These are phyloP conservation scores for Leptodontidium sp. DNA, from an alignment of 2,329 filamentous ascomycete genomes.

Conservation along the genomic window DNA sequence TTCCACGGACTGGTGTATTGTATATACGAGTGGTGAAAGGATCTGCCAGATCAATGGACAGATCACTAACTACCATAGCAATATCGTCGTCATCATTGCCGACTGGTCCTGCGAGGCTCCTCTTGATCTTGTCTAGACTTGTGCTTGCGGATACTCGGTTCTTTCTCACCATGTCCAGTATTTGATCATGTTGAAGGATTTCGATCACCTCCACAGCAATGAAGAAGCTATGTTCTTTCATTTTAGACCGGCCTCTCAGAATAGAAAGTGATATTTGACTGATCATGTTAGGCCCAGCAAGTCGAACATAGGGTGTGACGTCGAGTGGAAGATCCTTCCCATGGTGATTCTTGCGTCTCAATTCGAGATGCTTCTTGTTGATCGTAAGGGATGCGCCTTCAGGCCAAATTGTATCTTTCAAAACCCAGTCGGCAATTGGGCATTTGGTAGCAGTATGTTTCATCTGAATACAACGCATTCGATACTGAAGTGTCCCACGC, in stretches of 20 bases:
- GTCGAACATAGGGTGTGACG: constrained; percentile 62
- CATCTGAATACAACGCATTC: constrained; percentile 70
- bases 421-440: constrained; percentile 62
- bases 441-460: constrained; percentile 46
- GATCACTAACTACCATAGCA: constrained; percentile 61
- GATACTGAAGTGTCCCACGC: constrained; percentile 67
- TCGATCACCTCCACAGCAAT: constrained; percentile 76
- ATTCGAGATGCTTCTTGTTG: constrained; percentile 65
- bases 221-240: constrained; percentile 57
- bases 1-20: constrained; percentile 74
- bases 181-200: constrained; percentile 55
- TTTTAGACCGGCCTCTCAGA: constrained; percentile 44
- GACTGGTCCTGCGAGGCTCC: constrained; percentile 52
- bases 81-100: constrained; percentile 66
- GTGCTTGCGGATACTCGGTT: constrained; percentile 53
- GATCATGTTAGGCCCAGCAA: constrained; percentile 22
- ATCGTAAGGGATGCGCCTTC: constrained; percentile 72
- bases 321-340: constrained; percentile 81
- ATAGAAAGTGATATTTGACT: constrained; percentile 40
- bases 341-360: constrained; percentile 74
- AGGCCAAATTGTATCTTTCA: constrained; percentile 75
- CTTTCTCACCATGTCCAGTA: constrained; percentile 52
- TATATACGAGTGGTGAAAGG: constrained; percentile 73
- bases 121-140: constrained; percentile 66
- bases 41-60: constrained; percentile 71